phyloP scores from a whole-genome alignment of 2,329 filamentous ascomycete species.

The Paecilomyces variotii region DNA sequence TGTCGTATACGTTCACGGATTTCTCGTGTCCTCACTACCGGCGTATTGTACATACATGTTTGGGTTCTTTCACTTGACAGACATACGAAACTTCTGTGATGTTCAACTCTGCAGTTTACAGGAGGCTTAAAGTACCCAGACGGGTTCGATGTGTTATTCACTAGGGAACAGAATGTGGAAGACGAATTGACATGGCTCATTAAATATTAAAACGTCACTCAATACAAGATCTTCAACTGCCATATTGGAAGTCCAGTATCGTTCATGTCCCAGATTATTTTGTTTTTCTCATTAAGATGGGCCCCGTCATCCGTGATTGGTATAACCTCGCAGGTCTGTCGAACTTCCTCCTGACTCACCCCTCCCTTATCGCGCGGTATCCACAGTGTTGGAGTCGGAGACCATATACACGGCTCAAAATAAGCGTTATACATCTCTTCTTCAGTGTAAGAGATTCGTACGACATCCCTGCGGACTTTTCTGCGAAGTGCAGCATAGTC shows the following conservation, averaged over 20 bases:
- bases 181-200: neutral
- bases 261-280: conserved; percentile 53
- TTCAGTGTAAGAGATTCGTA: conserved; percentile 53
- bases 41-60: neutral
- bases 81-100: no score
- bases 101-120: no score
- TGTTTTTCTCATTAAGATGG: conserved; percentile 61
- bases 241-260: conserved; percentile 50
- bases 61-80: no score
- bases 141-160: no score
- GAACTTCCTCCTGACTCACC: conserved; percentile 66
- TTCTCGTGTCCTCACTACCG: no score
- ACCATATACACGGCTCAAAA: conserved; percentile 61
- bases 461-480: conserved; percentile 54
- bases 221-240: conserved; percentile 46
- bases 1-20: no score
- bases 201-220: neutral
- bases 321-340: conserved; percentile 62
- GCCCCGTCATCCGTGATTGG: conserved; percentile 73
- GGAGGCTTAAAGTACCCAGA: no score
- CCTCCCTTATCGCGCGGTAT: conserved; percentile 69
- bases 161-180: no score
- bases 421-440: conserved; percentile 60
- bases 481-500: conserved; percentile 66
- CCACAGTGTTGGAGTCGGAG: conserved; percentile 62